Evolutionary conservation across 305 asterid genomes (phyloP), one percentile per base, ranked within the genome.

Genomic region (Fraxinus ornus): DNA sequence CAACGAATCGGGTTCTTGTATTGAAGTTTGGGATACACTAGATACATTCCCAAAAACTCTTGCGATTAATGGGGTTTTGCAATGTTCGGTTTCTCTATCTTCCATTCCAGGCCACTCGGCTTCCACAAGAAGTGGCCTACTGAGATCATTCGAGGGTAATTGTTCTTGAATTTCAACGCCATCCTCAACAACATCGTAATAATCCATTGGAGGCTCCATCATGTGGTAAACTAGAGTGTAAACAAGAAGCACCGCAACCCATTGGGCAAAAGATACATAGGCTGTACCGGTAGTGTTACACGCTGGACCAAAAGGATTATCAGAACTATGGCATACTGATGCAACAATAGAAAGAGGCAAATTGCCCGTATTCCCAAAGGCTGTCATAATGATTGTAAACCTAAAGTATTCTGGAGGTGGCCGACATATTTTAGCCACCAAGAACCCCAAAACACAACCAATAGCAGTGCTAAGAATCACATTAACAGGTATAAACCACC

Each of bases 31-130:
- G 0, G 97, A 91, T 22, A 85, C 35, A 21, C 76, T 86, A 0
- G 97, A 91, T 0, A 39, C 64, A 78, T 84, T 84, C 0, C 86
- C 86, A 76, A 95, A 95, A 60, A 94, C 85, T 74, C 88, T 84
- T 0, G 98, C 98, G 15, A 95, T 93, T n/a, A 95, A 81, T 15
- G 99, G 97, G 0, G 96, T 90, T 72, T 93, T 95, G 84, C 99
- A 92, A 70, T 94, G 87, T 90, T 82, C 97, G 0, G 96, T 94
- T 84, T 93, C 99, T 77, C 88, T 86, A 74, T 93, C 98, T 82
- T 93, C 96, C 93, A 95, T 94, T 75, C 99, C 99, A 1, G 99
- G 98, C 98, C 99, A 95, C 82, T 95, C 99, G 0, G 99, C 99
- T 85, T 95, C 98, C 44, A 94, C 97, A 12, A 95, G 95, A 81